These are phyloP conservation scores for Adansonia madagascariensis DNA, from an alignment of 441 rosid species.

Conservation along the genomic window DNA sequence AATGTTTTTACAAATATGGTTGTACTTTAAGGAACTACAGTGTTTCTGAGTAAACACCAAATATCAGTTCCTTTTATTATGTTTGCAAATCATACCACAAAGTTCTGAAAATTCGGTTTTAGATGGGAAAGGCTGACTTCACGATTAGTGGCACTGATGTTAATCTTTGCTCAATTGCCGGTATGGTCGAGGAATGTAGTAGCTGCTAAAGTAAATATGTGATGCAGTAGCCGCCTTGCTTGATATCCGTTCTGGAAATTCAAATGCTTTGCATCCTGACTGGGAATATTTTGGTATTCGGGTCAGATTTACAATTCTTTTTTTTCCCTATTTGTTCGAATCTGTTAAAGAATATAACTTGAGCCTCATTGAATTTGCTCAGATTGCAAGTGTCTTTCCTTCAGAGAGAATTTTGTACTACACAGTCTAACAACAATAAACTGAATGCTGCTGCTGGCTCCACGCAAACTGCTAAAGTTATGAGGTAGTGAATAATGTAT, in stretches of 20 bases:
- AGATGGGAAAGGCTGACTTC: not conserved
- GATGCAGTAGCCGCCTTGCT: conserved; percentile 2
- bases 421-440: not conserved
- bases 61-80: not conserved
- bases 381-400: conserved; percentile 1
- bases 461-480: not conserved
- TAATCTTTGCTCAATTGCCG: conserved; percentile 14
- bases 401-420: not conserved
- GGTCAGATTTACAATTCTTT: conserved; percentile 12
- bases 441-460: not conserved
- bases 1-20: conserved; percentile 10
- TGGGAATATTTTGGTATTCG: not conserved
- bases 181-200: not conserved
- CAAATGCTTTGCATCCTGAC: not conserved
- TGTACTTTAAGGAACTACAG: not conserved
- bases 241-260: not conserved
- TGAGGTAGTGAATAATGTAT: conserved; percentile 4
- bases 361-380: not conserved
- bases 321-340: not conserved
- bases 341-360: not conserved
- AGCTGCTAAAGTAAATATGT: not conserved
- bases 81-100: not conserved
- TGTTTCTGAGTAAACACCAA: conserved; percentile 6
- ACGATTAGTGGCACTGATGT: not conserved
- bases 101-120: not conserved